Evolutionary conservation across 2,329 filamentous ascomycete genomes (phyloP), one percentile per base, ranked within the genome.

Genomic region (Leptographium flavum): DNA sequence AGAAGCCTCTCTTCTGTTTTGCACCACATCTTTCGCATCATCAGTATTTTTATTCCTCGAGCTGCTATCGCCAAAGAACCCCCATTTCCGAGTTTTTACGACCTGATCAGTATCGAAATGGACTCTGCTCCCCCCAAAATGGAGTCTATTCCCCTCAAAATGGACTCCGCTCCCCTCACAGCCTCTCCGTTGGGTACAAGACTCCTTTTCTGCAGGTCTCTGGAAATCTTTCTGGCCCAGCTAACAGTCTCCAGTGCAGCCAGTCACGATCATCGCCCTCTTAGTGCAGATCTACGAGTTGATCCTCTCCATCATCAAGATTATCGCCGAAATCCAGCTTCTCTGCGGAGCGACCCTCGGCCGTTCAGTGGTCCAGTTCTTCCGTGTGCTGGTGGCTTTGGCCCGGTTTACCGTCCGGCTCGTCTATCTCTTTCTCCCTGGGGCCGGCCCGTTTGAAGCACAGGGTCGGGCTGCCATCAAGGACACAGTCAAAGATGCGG

Each of bases 231-330:
- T 28, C 4, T 14, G 15, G 19, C 31, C 14, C 17, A 22, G 17
- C 35, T 43, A 37, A 38, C n/a, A 19, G 14, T 17, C n/a, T 23
- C 13, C 6, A 37, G 42, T n/a, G 6, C 17, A 38, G n/a, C 19
- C 28, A 3, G 14, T 25, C 14, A 22, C 39, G 6, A 7, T 49
- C n/a, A 23, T 50, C 30, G 35, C 42, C 10, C 46, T 42, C 17
- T 27, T 47, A n/a, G 43, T 44, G 39, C 30, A 45, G 14, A 31
- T 50, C 21, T 35, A 44, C 15, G 31, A 45, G 25, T 40, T 50
- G 6, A 6, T 47, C 10, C 39, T 38, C 17, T 45, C 47, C 7
- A 36, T 50, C 7, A 4, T 30, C n/a, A 6, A 36, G 4, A 42
- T 50, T 15, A 8, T 49, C 15, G 37, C 19, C 3, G 45, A 49